Percentiles rank a stretch among this genome's conserved stretches.
Conservation (phyloP, 2,329 filamentous ascomycete species). For the Sordariomycetes sp. region DNA sequence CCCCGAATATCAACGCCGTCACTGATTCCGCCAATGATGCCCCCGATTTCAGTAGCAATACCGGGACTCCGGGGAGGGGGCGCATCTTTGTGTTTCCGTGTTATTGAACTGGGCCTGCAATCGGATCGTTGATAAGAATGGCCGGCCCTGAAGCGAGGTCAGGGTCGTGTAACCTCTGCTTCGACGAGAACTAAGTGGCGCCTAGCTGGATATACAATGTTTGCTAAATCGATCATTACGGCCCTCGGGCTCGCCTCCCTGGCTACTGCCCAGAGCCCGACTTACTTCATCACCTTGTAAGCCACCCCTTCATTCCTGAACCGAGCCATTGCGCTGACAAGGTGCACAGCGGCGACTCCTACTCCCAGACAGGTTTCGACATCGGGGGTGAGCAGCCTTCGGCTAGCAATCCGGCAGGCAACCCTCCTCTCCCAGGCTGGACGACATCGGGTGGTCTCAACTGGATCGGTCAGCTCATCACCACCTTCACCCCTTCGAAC, state of each 20-base stretch:
- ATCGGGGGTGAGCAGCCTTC: slow-evolving; percentile 40
- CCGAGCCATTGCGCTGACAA: background rate
- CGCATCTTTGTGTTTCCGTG: too few relatives aligned
- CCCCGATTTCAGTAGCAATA: too few relatives aligned
- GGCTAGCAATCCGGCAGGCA: slow-evolving; percentile 49
- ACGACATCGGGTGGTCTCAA: slow-evolving; percentile 41
- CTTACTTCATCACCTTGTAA: slow-evolving; percentile 4
- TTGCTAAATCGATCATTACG: background rate
- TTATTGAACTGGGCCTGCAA: too few relatives aligned
- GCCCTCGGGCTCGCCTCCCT: background rate
- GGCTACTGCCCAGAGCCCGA: slow-evolving; percentile 1
- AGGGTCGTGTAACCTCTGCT: too few relatives aligned
- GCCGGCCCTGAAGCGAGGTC: too few relatives aligned
- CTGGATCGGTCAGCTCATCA: slow-evolving; percentile 40
- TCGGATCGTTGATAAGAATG: too few relatives aligned
- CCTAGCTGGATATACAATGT: slow-evolving; percentile 1
- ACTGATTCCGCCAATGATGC: too few relatives aligned
- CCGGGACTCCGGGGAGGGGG: too few relatives aligned
- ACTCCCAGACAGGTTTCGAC: slow-evolving; percentile 39
- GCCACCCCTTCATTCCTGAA: background rate
- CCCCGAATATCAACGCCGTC: too few relatives aligned
- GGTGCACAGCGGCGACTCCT: slow-evolving; percentile 18
- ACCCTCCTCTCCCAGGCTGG: slow-evolving; percentile 44
- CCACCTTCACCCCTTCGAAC: slow-evolving; percentile 35
- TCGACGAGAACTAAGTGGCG: too few relatives aligned